Percentiles rank a stretch among this genome's conserved stretches.
Conservation (phyloP, 2,329 filamentous ascomycete genomes). For the Thielaviopsis populi region DNA sequence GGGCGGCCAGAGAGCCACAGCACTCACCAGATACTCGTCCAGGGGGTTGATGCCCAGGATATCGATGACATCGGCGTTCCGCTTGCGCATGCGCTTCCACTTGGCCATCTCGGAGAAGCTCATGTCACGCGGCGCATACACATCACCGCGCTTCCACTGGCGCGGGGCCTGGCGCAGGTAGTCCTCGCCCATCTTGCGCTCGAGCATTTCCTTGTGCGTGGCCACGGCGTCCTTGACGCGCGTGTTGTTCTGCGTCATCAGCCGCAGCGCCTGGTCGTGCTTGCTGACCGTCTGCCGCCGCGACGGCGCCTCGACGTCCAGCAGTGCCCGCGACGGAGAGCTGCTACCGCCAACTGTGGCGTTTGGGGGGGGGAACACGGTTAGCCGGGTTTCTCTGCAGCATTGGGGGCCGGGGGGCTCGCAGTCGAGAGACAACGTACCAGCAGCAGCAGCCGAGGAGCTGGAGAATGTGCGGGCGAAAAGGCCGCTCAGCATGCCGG, state of each 20-base stretch:
- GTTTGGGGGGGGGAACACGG: not conserved
- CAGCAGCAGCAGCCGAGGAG: not conserved
- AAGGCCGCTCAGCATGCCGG: slow-evolving; percentile 4
- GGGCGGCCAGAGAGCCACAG: not conserved
- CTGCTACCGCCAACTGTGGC: not conserved
- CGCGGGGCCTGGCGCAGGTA: slow-evolving; percentile 52
- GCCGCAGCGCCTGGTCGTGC: slow-evolving; percentile 16
- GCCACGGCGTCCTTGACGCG: slow-evolving; percentile 14
- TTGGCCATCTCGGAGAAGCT: slow-evolving; percentile 64
- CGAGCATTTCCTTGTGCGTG: slow-evolving; percentile 19
- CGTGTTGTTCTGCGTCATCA: slow-evolving; percentile 19
- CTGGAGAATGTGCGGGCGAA: slow-evolving; percentile 13
- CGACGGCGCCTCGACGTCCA: slow-evolving; percentile 15
- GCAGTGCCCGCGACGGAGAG: slow-evolving; percentile 18
- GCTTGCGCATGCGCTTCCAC: slow-evolving; percentile 49
- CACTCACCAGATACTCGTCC: slow-evolving; percentile 68
- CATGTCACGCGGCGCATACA: slow-evolving; percentile 84
- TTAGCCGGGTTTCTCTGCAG: not conserved
- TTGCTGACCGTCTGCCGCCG: slow-evolving; percentile 17
- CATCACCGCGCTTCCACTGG: slow-evolving; percentile 61
- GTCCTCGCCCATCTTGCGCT: slow-evolving; percentile 31
- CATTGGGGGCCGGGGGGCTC: not conserved
- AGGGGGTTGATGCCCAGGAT: slow-evolving; percentile 64
- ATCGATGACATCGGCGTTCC: slow-evolving; percentile 60
- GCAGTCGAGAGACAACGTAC: not conserved